Percentiles rank a stretch among this genome's conserved stretches.
Evolutionary conservation across 306 rosid genomes (phyloP).

Genomic region (Ziziphus jujuba): DNA sequence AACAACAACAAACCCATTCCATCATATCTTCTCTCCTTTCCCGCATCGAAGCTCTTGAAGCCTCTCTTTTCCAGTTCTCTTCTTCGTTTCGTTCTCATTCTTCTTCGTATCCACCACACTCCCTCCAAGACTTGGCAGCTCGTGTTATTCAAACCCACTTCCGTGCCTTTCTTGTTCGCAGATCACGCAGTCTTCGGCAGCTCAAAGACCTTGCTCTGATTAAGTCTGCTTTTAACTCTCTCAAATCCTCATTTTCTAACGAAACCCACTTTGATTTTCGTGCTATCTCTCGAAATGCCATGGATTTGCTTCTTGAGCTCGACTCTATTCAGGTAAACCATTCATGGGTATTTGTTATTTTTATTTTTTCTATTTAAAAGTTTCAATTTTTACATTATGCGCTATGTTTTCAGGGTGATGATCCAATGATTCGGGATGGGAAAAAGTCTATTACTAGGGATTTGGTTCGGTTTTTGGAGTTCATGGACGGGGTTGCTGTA

Average conservation of each 20-base stretch:
- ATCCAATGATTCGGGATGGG: constrained; percentile 68
- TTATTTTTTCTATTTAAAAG: not conserved
- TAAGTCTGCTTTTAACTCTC: constrained; percentile 55
- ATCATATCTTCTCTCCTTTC: constrained; percentile 51
- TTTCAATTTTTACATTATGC: not conserved
- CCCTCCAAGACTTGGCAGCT: constrained; percentile 74
- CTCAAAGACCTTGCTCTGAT: constrained; percentile 76
- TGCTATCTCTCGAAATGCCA: constrained; percentile 48
- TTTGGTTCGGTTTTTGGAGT: constrained; percentile 65
- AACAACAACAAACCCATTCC: constrained; percentile 19
- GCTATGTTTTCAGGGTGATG: constrained; percentile 44
- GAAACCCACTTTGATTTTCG: constrained; percentile 44
- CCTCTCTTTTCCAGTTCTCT: constrained; percentile 50
- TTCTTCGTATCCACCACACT: constrained; percentile 16
- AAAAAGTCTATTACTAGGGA: constrained; percentile 63
- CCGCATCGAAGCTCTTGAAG: constrained; percentile 86
- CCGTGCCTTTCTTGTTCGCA: constrained; percentile 81
- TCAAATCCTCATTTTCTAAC: constrained; percentile 51
- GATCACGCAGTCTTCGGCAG: constrained; percentile 77
- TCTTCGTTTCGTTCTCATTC: constrained; percentile 10
- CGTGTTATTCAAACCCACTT: constrained; percentile 76
- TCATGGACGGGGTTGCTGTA: constrained; percentile 58
- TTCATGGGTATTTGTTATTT: not conserved
- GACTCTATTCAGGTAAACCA: constrained; percentile 68
- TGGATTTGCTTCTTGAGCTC: constrained; percentile 69